Base-by-base conservation (phyloP, 768 basidiomycete species). In the Rhodotorula babjevae region DNA sequence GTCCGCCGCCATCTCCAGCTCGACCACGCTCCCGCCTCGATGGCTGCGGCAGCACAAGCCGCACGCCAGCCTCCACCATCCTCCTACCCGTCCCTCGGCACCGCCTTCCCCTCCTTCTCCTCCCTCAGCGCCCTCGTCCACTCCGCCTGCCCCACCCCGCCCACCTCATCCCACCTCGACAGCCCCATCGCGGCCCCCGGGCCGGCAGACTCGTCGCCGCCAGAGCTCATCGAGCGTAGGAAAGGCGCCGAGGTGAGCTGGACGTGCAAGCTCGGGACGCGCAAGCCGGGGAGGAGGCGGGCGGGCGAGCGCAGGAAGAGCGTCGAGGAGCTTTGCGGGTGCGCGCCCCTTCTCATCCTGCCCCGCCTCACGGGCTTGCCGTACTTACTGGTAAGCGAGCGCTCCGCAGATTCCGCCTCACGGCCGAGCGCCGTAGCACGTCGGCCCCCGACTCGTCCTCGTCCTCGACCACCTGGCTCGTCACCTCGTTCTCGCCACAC, bases 261-360 rank as follows among this genome's bases (percentile, higher is more conserved):
- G 44, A 36, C 27, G 60, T 61, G 60, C 60, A 61, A 61, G 60
- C 60, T 61, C 8, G 60, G 44, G 15, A 15, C 16, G 60, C n/a
- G 60, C 6, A 61, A 61, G 44, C 42, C 42, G 27, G 60, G 60
- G n/a, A 44, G 42, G 6, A 46, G 40, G 60, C 29, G n/a, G 19
- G 6, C 11, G 16, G n/a, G 44, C 60, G 60, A 47, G 44, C 27
- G 29, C 11, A 46, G n/a, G 44, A n/a, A 29, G 44, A 14, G 14
- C 8, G n/a, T 3, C 2, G 60, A 46, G 11, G 60, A 61, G 18
- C 19, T 61, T n/a, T 61, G 60, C 44, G 8, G 14, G 60, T 61
- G 18, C 3, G 60, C 46, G n/a, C n/a, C n/a, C 33, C 25, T 33
- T 29, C 23, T 29, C n/a, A 5, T 55, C 53, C 8, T 9, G n/a